Conservation (phyloP, 129 eudicot genomes). For the Deinandra increscens region DNA sequence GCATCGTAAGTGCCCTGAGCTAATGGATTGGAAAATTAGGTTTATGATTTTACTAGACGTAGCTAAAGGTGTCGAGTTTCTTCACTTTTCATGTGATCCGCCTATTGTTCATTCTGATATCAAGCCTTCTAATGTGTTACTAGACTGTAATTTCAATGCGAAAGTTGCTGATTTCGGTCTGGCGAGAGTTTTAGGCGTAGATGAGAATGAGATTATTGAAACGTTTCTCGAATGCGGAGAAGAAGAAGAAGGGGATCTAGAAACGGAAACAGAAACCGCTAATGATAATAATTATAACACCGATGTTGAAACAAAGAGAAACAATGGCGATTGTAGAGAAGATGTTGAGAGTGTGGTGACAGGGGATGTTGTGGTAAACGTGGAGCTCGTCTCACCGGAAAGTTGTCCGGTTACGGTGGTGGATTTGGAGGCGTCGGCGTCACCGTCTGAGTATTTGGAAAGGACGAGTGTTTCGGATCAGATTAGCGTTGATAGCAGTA, state of each 20-base stretch:
- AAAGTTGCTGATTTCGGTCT: constrained; percentile 89
- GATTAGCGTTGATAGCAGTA: constrained; percentile 69
- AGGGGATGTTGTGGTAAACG: constrained; percentile 63
- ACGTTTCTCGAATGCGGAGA: constrained; percentile 49
- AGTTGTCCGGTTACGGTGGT: constrained; percentile 42
- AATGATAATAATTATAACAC: constrained; percentile 34
- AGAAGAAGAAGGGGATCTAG: constrained; percentile 49
- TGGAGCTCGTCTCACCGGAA: constrained; percentile 57
- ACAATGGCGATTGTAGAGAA: constrained; percentile 34
- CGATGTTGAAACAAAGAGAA: constrained; percentile 34
- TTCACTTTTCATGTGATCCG: constrained; percentile 64
- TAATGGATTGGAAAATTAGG: constrained; percentile 72
- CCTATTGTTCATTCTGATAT: constrained; percentile 86
- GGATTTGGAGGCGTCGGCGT: constrained; percentile 53
- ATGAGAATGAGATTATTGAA: constrained; percentile 48
- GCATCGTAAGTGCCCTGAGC: constrained; percentile 68
- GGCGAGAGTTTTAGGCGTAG: constrained; percentile 55
- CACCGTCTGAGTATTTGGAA: constrained; percentile 68
- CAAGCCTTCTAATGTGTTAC: constrained; percentile 81
- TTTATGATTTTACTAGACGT: constrained; percentile 50
- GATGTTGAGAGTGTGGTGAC: constrained; percentile 73
- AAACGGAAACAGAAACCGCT: constrained; percentile 28
- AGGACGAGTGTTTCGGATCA: constrained; percentile 66
- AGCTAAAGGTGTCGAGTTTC: constrained; percentile 73
- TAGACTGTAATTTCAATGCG: constrained; percentile 68